Percentiles rank a stretch among this genome's conserved stretches.
These are phyloP conservation scores for Tulasnella sp. DNA, from an alignment of 768 basidiomycete genomes.

Conservation along the genomic window DNA sequence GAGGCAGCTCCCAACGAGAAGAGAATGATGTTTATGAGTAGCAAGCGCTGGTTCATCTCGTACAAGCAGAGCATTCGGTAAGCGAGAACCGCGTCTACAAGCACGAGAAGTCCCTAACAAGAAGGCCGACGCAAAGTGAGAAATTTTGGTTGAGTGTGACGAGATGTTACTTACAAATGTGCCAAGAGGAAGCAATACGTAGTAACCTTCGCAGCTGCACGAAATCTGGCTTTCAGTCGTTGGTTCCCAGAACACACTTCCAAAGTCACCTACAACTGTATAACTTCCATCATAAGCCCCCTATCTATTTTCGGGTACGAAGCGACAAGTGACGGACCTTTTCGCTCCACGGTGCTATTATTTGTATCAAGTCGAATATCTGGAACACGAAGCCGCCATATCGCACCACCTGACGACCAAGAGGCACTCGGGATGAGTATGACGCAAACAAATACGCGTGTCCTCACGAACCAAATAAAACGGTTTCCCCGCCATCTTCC, in stretches of 20 bases:
- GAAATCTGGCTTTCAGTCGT: neutral
- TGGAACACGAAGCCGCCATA: slow-evolving; percentile 19
- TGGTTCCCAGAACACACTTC: neutral
- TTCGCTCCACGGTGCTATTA: neutral
- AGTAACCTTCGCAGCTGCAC: slow-evolving; percentile 19
- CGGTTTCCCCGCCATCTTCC: slow-evolving; percentile 22
- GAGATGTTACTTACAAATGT: neutral
- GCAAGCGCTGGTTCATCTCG: slow-evolving; percentile 12
- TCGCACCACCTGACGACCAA: neutral
- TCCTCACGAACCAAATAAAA: slow-evolving; percentile 12
- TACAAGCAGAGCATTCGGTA: slow-evolving; percentile 24
- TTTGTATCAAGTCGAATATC: slow-evolving; percentile 19
- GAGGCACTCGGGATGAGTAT: neutral
- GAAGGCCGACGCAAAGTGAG: neutral
- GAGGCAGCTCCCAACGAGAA: neutral
- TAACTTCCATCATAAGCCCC: neutral
- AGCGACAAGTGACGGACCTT: neutral
- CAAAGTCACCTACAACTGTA: slow-evolving; percentile 11
- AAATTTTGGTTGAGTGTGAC: neutral
- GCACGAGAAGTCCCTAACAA: slow-evolving; percentile 2
- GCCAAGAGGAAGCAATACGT: neutral
- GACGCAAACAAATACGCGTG: neutral
- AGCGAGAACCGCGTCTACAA: slow-evolving; percentile 14
- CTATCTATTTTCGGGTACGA: no score
- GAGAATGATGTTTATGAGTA: neutral